phyloP scores from a whole-genome alignment of 2,329 filamentous ascomycete species.

The Fusarium sp. region DNA sequence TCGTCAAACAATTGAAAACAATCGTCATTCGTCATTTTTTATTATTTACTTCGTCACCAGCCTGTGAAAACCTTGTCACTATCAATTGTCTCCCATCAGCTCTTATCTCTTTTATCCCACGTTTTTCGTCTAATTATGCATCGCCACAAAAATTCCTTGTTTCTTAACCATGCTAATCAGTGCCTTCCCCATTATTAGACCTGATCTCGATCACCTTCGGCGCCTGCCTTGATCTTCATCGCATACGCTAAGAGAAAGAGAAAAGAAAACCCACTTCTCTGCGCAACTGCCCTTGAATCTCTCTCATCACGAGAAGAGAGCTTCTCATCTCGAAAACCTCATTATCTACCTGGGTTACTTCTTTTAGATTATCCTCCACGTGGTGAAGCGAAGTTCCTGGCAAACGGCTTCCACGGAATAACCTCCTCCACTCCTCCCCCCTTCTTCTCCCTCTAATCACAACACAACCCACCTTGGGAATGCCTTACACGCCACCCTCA shows the following conservation, averaged over 20 bases:
- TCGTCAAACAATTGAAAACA: constrained; percentile 2
- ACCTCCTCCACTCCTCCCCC: constrained; percentile 12
- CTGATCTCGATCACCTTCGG: constrained; percentile 25
- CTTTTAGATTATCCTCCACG: constrained; percentile 14
- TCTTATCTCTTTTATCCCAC: neutral
- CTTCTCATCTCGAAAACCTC: constrained; percentile 6
- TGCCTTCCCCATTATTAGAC: constrained; percentile 34
- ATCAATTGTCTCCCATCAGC: neutral
- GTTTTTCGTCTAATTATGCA: constrained; percentile 4
- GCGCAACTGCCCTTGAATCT: constrained; percentile 6
- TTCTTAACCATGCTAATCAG: constrained; percentile 35
- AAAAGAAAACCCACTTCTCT: constrained; percentile 4
- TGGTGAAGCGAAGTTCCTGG: constrained; percentile 33
- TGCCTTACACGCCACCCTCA: constrained; percentile 89
- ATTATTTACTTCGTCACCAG: neutral
- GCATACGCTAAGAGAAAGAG: constrained; percentile 32
- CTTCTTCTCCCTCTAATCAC: constrained; percentile 12
- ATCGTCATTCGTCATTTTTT: neutral
- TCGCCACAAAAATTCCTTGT: constrained; percentile 20
- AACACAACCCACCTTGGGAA: constrained; percentile 55
- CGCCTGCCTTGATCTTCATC: constrained; percentile 18
- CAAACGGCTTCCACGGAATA: constrained; percentile 36
- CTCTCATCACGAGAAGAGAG: constrained; percentile 18
- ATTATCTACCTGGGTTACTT: constrained; percentile 7
- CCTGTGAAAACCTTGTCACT: neutral